Evolutionary conservation across 148 eudicot genomes (phyloP), one percentile per base, ranked within the genome.

Genomic region (Camellia granthamiana): DNA sequence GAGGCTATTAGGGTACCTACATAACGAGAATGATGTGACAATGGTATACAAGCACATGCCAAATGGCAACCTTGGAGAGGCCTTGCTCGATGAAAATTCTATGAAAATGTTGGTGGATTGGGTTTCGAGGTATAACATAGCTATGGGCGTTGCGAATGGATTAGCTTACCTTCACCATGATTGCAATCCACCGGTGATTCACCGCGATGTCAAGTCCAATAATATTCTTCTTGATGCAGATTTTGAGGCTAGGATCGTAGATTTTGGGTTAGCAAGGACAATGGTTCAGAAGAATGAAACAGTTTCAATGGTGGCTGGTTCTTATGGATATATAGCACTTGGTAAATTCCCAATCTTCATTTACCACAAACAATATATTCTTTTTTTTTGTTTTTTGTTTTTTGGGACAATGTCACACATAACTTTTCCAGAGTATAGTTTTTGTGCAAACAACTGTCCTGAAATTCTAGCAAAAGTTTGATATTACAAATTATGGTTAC

Each of bases 321-420:
- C 97, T 52, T 92, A 91, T 80, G 99, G 99, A 58, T 96, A 96
- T 84, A 92, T 96, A 38, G 99, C 99, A 19, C 99, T 98, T 42
- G 97, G 99, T 94, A 73, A 88, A 86, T 72, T 77, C 0, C 60
- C 41, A 72, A 30, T 43, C 66, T 58, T 58, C 41, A 16, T 51
- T 56, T 38, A 18, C 61, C 68, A 43, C 47, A 3, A 41, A 13
- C 54, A 43, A 41, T 30, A 30, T 30, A 30, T 30, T 30, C 38
- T 30, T 30, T 30, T 30, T 30, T 23, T 23, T 23, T 23, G 0
- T 23, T 23, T 23, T 23, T 23, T n/a, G n/a, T n/a, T 30, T 30
- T 30, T 30, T 30, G 30, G 38, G 38, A 30, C 38, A 30, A 30
- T 30, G 38, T 30, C 38, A 30, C 38, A 30, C 38, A 30, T 30